Conservation (phyloP, 2,329 filamentous ascomycete species). For the Aureobasidium sp. region DNA sequence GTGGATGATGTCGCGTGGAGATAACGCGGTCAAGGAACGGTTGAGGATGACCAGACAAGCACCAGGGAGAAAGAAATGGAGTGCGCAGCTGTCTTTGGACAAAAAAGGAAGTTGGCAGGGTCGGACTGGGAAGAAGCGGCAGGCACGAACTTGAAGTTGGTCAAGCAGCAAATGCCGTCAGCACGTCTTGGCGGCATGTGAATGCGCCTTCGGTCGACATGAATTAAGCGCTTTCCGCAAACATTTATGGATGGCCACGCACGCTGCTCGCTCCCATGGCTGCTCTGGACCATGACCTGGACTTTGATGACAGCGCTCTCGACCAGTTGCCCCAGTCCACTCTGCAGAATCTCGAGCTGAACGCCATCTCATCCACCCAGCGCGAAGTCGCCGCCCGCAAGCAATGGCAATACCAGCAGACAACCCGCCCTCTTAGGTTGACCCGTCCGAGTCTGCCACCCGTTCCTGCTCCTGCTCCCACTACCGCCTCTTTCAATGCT, state of each 20-base stretch:
- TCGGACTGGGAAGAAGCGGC: neutral
- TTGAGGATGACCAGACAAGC: neutral
- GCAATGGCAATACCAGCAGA: neutral
- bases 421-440: neutral
- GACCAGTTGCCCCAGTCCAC: constrained; percentile 37
- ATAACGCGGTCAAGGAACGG: neutral
- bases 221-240: neutral
- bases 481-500: neutral
- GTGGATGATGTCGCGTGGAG: neutral
- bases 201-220: neutral
- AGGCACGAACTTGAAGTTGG: neutral
- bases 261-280: constrained; percentile 16
- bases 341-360: constrained; percentile 37
- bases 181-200: constrained; percentile 3
- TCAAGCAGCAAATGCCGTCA: neutral
- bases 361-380: constrained; percentile 36
- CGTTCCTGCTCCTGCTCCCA: neutral
- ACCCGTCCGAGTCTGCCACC: neutral
- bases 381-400: constrained; percentile 7
- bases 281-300: constrained; percentile 33
- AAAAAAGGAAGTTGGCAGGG: constrained; percentile 5
- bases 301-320: constrained; percentile 38
- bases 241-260: neutral
- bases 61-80: neutral
- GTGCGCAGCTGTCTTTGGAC: neutral